phyloP scores from a whole-genome alignment of 139 green algal species.

The Volvox reticuliferus region DNA sequence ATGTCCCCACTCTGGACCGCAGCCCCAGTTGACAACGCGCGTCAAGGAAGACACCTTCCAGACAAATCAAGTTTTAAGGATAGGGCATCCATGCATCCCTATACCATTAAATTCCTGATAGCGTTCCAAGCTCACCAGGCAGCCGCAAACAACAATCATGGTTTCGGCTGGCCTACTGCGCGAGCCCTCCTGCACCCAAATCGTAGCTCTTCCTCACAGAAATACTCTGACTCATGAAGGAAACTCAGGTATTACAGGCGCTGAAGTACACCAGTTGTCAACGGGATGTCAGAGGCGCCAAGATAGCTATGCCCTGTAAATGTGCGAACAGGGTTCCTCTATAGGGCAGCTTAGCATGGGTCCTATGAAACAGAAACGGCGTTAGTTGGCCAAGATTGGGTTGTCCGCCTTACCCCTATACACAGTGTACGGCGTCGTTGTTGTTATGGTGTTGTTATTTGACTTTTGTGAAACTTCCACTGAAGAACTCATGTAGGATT shows the following conservation, averaged over 20 bases:
- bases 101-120: background rate
- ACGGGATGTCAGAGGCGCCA: background rate
- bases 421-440: no score
- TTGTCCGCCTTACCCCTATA: no score
- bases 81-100: background rate
- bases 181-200: background rate
- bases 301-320: background rate
- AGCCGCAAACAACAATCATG: background rate
- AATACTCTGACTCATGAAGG: background rate
- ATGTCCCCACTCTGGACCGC: no score
- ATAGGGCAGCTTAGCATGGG: no score
- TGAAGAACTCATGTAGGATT: no score
- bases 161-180: background rate
- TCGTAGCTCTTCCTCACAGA: background rate
- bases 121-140: background rate
- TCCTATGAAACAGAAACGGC: no score
- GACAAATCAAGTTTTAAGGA: background rate
- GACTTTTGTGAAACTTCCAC: no score
- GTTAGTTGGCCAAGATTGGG: no score
- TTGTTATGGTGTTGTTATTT: no score
- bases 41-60: no score
- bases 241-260: background rate
- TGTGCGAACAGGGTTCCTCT: constrained; percentile 11
- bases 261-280: background rate
- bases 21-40: no score